Percentiles rank a stretch among this genome's conserved stretches.
Conservation (phyloP, 805 yeast genomes). For the Yarrowia sp. region DNA sequence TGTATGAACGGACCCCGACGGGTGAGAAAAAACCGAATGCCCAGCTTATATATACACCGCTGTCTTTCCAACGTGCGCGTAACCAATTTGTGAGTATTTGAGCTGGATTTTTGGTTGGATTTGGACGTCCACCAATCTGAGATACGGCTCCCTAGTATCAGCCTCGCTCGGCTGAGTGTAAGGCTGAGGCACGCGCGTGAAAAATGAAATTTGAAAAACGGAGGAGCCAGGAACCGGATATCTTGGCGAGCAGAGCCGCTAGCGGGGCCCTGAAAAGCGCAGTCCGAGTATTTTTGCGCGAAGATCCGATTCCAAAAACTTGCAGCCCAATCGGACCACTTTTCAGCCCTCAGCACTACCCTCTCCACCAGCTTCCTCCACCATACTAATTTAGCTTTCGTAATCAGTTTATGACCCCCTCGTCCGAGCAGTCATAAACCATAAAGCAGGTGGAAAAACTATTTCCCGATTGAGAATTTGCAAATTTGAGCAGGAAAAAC, state of each 20-base stretch:
- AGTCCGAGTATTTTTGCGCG: background rate
- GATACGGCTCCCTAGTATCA: too few species aligned
- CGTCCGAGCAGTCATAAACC: slow-evolving; percentile 27
- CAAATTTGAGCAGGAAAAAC: background rate
- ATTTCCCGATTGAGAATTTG: background rate
- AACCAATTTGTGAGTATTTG: slow-evolving; percentile 3
- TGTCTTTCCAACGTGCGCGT: slow-evolving; percentile 13
- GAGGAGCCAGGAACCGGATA: too few species aligned
- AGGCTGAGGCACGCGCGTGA: slow-evolving; percentile 33
- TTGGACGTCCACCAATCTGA: too few species aligned
- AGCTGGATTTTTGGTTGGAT: too few species aligned
- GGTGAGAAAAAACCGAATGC: background rate
- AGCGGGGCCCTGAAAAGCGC: background rate
- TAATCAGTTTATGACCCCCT: slow-evolving; percentile 26
- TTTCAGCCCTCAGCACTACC: too few species aligned
- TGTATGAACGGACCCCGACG: slow-evolving; percentile 5
- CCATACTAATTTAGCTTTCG: slow-evolving; percentile 12
- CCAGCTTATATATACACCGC: background rate
- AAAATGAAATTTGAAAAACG: slow-evolving; percentile 1
- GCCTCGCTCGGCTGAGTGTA: slow-evolving; percentile 1
- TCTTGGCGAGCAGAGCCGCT: too few species aligned
- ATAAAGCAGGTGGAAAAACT: slow-evolving; percentile 4
- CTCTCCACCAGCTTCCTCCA: background rate
- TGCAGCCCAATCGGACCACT: too few species aligned
- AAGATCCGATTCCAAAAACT: background rate